Percentiles rank a stretch among this genome's conserved stretches.
phyloP scores from a whole-genome alignment of 495 filamentous ascomycete species.

The Podospora pseudoanserina region DNA sequence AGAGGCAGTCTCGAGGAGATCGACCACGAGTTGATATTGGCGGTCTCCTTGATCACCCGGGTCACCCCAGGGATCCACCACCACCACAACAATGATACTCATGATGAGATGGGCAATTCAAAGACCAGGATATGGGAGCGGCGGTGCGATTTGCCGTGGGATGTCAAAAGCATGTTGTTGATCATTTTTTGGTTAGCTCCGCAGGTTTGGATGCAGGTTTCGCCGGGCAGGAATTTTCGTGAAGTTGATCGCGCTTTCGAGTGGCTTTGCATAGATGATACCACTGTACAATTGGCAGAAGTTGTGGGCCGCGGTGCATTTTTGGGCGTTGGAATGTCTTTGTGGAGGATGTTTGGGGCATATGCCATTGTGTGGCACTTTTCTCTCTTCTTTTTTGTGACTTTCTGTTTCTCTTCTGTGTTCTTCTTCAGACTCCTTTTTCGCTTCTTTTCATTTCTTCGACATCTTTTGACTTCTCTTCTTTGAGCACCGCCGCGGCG shows the following conservation, averaged over 20 bases:
- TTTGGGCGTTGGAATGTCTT: slow-evolving; percentile 8
- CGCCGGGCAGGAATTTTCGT: not conserved
- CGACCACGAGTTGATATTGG: slow-evolving; percentile 52
- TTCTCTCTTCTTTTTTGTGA: slow-evolving; percentile 5
- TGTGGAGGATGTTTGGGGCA: not conserved
- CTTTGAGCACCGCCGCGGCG: not conserved
- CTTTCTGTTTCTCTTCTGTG: not conserved
- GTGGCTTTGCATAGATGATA: slow-evolving; percentile 22
- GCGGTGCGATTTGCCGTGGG: not conserved
- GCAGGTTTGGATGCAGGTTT: not conserved
- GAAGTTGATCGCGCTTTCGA: not conserved
- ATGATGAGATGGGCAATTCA: too few species aligned
- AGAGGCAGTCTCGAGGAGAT: slow-evolving; percentile 39
- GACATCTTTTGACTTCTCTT: not conserved
- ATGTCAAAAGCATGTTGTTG: not conserved
- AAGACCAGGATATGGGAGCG: not conserved
- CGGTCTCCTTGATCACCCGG: slow-evolving; percentile 49
- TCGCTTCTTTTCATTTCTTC: not conserved
- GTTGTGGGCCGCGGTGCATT: slow-evolving; percentile 7
- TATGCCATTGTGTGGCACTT: slow-evolving; percentile 16
- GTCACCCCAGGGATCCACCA: slow-evolving; percentile 26
- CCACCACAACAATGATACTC: not conserved
- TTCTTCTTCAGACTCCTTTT: slow-evolving; percentile 3
- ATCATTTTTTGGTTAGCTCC: not conserved
- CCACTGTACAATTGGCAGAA: slow-evolving; percentile 19